Percentiles rank a stretch among this genome's conserved stretches.
Conservation (phyloP, 2,329 filamentous ascomycete genomes). For the Cyphellophora europaea region DNA sequence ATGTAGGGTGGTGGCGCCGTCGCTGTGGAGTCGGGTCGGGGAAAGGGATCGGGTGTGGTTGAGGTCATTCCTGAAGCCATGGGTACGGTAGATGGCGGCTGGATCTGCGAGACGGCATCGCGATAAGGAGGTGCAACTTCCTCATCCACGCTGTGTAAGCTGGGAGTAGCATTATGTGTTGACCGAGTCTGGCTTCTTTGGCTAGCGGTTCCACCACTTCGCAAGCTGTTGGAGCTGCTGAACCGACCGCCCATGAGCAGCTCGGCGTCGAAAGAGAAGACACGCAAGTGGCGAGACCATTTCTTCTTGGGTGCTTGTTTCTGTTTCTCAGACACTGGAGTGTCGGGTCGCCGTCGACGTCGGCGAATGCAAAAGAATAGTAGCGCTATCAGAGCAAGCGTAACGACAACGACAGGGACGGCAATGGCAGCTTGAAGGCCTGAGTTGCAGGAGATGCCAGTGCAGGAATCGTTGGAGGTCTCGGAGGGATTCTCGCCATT, state of each 20-base stretch:
- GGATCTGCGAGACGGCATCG: constrained; percentile 13
- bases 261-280: constrained; percentile 19
- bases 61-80: constrained; percentile 2
- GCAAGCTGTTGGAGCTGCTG: constrained; percentile 18
- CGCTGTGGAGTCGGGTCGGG: constrained; percentile 14
- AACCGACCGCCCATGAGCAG: constrained; percentile 19
- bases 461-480: constrained; percentile 11
- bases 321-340: constrained; percentile 8
- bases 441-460: constrained; percentile 15
- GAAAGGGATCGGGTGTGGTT: constrained; percentile 9
- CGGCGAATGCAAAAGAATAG: constrained; percentile 15
- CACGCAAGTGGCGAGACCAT: constrained; percentile 18
- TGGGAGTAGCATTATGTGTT: constrained; percentile 6
- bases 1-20: constrained; percentile 17
- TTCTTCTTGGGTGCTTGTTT: constrained; percentile 13
- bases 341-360: constrained; percentile 9
- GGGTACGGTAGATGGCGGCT: constrained; percentile 6
- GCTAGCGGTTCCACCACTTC: constrained; percentile 15
- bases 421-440: constrained; percentile 17
- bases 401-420: constrained; percentile 15
- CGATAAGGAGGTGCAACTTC: constrained; percentile 19
- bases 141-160: constrained; percentile 17
- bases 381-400: constrained; percentile 9
- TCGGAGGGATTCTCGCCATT: constrained; percentile 5
- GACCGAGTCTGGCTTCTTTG: constrained; percentile 6